Evolutionary conservation across 1,139 yeast genomes (phyloP).

Genomic region (Yamadazyma taylorii): DNA sequence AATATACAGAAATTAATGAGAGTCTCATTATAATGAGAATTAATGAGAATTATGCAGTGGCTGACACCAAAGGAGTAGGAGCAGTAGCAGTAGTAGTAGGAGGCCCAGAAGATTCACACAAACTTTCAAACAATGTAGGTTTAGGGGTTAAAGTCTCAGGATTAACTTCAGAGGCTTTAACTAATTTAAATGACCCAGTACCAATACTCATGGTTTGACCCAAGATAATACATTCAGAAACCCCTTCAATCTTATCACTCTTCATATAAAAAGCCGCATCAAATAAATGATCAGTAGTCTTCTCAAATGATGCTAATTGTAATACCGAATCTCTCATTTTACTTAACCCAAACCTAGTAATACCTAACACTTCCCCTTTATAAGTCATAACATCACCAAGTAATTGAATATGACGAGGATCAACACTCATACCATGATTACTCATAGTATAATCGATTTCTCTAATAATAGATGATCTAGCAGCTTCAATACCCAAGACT

Average conservation of each 20-base stretch:
- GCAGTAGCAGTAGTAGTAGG: background rate
- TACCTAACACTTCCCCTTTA: constrained; percentile 97
- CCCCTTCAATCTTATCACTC: constrained; percentile 94
- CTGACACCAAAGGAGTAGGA: constrained; percentile 11
- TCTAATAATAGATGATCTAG: constrained; percentile 85
- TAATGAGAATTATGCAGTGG: constrained; percentile 18
- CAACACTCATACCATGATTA: constrained; percentile 99
- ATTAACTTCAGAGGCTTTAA: constrained; percentile 53
- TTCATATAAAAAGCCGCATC: constrained; percentile 99
- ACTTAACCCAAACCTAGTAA: constrained; percentile 95
- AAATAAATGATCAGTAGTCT: constrained; percentile 96
- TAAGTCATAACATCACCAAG: constrained; percentile 99
- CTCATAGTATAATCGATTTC: constrained; percentile 98
- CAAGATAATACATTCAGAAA: constrained; percentile 92
- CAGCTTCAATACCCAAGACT: constrained; percentile 97
- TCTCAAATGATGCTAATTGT: constrained; percentile 96
- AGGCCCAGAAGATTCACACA: constrained; percentile 2
- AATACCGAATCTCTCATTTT: constrained; percentile 98
- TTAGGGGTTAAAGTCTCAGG: constrained; percentile 47
- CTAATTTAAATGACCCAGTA: constrained; percentile 92
- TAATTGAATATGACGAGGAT: constrained; percentile 97
- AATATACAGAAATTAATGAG: no score
- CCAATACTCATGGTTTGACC: constrained; percentile 98
- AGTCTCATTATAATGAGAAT: no score
- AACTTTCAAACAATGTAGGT: constrained; percentile 61